Conservation (phyloP, 495 filamentous ascomycete genomes). For the Immersiella caudata region DNA sequence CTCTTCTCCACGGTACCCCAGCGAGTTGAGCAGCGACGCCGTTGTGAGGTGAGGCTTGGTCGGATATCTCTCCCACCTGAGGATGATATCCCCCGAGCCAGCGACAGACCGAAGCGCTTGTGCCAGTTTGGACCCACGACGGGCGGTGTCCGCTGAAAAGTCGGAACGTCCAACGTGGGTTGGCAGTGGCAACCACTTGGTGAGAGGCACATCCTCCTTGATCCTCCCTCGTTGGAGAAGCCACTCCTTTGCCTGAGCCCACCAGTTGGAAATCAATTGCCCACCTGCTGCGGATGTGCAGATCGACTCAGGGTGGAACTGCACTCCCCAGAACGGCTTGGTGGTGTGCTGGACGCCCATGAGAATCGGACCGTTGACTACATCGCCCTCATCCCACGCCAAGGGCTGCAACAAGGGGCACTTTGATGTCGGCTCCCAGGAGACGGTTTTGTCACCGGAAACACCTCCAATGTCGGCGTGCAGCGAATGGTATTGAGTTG, state of each 20-base stretch:
- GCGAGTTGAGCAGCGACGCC: not conserved
- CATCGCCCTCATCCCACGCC: conserved; percentile 4
- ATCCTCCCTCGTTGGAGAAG: not conserved
- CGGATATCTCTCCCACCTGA: not conserved
- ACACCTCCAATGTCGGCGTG: conserved; percentile 4
- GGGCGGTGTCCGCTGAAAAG: not conserved
- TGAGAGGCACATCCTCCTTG: not conserved
- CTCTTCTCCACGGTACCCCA: not conserved
- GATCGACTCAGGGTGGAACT: conserved; percentile 6
- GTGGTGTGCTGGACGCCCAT: not conserved
- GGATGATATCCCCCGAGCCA: not conserved
- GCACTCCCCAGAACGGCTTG: not conserved
- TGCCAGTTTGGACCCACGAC: not conserved
- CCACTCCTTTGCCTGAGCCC: not conserved
- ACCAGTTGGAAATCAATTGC: not conserved
- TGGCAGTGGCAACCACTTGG: not conserved
- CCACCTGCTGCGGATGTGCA: conserved; percentile 1
- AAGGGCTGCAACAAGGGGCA: not conserved
- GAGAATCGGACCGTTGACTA: not conserved
- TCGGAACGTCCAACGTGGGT: not conserved
- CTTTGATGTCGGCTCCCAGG: not conserved
- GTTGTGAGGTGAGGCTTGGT: not conserved
- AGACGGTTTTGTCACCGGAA: not conserved
- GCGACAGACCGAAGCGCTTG: not conserved
- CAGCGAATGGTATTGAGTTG: conserved; percentile 4